Evolutionary conservation across 495 filamentous ascomycete species (phyloP).

Genomic region (Beverwykella pulmonaria): DNA sequence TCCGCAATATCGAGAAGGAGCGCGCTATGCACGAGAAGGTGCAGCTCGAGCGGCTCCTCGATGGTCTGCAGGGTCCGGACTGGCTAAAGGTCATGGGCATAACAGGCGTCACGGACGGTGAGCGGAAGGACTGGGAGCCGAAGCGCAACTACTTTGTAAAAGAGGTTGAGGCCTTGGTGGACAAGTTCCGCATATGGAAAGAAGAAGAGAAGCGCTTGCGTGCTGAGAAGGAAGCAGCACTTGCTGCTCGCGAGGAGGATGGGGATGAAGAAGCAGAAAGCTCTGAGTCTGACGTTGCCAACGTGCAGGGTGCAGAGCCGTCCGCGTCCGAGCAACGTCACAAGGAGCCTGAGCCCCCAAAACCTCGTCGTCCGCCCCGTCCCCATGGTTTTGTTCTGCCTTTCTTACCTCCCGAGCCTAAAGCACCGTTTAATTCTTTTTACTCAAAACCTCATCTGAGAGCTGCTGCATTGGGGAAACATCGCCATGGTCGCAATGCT

Average conservation of each 20-base stretch:
- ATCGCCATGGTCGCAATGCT: constrained; percentile 56
- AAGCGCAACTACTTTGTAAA: constrained; percentile 81
- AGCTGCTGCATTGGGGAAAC: constrained; percentile 68
- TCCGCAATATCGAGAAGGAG: constrained; percentile 91
- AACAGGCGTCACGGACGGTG: constrained; percentile 76
- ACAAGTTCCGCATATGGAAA: constrained; percentile 85
- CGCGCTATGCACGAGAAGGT: constrained; percentile 89
- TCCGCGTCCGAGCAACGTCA: constrained; percentile 18
- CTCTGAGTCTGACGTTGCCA: constrained; percentile 5
- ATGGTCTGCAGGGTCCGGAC: constrained; percentile 84
- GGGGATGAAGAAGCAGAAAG: constrained; percentile 43
- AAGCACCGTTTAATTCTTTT: constrained; percentile 81
- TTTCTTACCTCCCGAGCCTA: constrained; percentile 41
- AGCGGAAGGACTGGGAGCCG: constrained; percentile 82
- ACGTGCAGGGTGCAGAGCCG: not conserved
- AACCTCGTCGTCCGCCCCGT: constrained; percentile 34
- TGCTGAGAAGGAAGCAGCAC: constrained; percentile 63
- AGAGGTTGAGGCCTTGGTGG: constrained; percentile 75
- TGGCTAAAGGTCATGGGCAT: constrained; percentile 96
- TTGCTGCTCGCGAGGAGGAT: constrained; percentile 44
- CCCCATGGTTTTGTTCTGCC: constrained; percentile 32
- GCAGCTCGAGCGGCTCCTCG: constrained; percentile 80
- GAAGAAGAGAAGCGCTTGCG: constrained; percentile 86
- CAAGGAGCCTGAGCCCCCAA: constrained; percentile 38
- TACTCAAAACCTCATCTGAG: constrained; percentile 76